Conservation (phyloP, 805 yeast species). For the Kazachstania martiniae region DNA sequence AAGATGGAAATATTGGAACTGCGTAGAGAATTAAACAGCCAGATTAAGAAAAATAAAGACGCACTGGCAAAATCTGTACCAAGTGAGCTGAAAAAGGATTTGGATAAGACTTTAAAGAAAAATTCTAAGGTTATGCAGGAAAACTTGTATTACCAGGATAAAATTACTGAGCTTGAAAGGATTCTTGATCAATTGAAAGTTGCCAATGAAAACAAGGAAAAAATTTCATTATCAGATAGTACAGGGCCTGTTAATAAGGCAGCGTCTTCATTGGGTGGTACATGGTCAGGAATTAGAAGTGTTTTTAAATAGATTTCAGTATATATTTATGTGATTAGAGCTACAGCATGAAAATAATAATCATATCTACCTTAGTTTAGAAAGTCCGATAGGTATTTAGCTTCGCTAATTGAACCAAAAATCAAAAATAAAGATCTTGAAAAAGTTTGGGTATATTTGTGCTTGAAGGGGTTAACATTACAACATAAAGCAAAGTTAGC, state of each 20-base stretch:
- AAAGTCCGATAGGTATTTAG: no score
- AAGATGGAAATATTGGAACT: constrained; percentile 38
- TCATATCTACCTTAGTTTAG: no score
- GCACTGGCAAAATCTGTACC: constrained; percentile 23
- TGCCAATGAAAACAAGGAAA: constrained; percentile 17
- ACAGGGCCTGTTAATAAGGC: neutral
- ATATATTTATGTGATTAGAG: no score
- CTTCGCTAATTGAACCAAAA: no score
- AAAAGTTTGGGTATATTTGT: neutral
- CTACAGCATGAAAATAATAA: no score
- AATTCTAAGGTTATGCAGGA: constrained; percentile 55
- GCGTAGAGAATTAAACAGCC: constrained; percentile 28
- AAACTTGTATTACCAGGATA: constrained; percentile 47
- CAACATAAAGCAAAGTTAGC: no score
- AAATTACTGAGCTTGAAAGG: constrained; percentile 33
- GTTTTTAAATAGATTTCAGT: constrained; percentile 11
- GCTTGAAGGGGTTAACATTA: neutral
- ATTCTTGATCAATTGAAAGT: constrained; percentile 30
- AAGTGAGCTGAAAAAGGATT: constrained; percentile 35
- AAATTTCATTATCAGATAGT: constrained; percentile 1
- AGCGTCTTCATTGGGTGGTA: constrained; percentile 6
- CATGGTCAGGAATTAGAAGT: constrained; percentile 13
- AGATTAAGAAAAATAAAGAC: constrained; percentile 24
- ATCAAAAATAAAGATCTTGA: neutral
- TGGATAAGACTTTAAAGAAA: constrained; percentile 46